Evolutionary conservation across 352 stramenopile genomes (phyloP).

Genomic region (Saprolegnia parasitica): DNA sequence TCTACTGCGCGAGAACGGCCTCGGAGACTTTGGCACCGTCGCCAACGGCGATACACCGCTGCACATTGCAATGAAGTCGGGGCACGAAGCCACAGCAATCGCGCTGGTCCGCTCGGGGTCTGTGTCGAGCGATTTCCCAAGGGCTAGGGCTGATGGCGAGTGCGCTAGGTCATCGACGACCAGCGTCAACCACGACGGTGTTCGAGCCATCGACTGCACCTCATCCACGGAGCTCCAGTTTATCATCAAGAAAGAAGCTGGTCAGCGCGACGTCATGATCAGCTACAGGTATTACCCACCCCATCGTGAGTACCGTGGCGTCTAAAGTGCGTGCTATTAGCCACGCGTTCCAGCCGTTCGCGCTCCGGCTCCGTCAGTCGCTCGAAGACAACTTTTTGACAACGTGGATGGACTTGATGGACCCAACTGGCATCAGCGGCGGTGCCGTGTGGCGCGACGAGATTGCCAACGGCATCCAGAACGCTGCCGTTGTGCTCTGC

Average conservation of each 20-base stretch:
- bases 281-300: slow-evolving; percentile 80
- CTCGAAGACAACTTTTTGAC: slow-evolving; percentile 72
- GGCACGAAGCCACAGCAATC: slow-evolving; percentile 56
- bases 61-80: slow-evolving; percentile 68
- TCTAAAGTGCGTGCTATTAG: slow-evolving; percentile 4
- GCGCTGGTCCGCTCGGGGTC: slow-evolving; percentile 52
- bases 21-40: slow-evolving; percentile 37
- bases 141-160: not conserved
- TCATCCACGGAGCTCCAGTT: slow-evolving; percentile 75
- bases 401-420: slow-evolving; percentile 77
- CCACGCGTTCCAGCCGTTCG: slow-evolving; percentile 39
- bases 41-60: slow-evolving; percentile 65
- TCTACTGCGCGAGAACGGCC: slow-evolving; percentile 6
- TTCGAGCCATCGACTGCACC: slow-evolving; percentile 70
- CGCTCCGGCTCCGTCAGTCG: slow-evolving; percentile 56
- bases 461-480: slow-evolving; percentile 72
- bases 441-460: slow-evolving; percentile 77
- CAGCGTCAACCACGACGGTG: slow-evolving; percentile 57
- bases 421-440: slow-evolving; percentile 71
- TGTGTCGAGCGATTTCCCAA: no score
- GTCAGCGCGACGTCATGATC: slow-evolving; percentile 84
- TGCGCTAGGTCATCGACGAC: slow-evolving; percentile 36
- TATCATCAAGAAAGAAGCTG: slow-evolving; percentile 69
- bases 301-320: not conserved
- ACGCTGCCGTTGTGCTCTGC: slow-evolving; percentile 63